Base-by-base conservation (phyloP, 2,329 filamentous ascomycete species). In the Fusarium vanettenii region DNA sequence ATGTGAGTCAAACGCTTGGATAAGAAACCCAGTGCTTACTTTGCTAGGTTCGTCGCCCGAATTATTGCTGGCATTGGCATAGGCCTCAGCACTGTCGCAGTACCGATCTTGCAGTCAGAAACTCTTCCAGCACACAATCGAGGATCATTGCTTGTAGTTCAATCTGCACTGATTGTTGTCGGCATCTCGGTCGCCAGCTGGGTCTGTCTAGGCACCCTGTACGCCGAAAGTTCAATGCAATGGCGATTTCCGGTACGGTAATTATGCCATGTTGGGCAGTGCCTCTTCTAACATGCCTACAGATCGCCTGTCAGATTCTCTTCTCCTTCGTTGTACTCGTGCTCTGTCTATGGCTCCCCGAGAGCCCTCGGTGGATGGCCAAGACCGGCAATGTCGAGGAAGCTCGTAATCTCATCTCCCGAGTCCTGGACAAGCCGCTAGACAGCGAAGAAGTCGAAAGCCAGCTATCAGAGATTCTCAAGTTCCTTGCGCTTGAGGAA, bases 171-270 rank as follows among this genome's bases (percentile, higher is more conserved):
- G 9, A 64, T 68, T 6, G 50, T 60, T 3, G 48, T 37, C 20
- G 66, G 66, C 4, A 64, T 65, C 31, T 39, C 61, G 5, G 35
- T 68, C 22, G 66, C 66, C 5, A 59, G 48, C 13, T 68, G 66
- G 66, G 60, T 68, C 13, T 68, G 66, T 16, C 35, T 68, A 5
- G 61, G 48, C 1, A 68, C 66, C 6, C 27, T 68, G 14, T 65
- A 57, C n/a, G 66, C 66, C 9, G 29, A 68, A 11, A 65, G 60
- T 10, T 68, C 66, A 43, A 64, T 68, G 66, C 66, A 68, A 18
- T 68, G 66, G 66, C 61, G 66, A 18, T 68, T 68, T 27, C 66
- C 66, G 31, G 31, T 33, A 33, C 14, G 31, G 13, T 14, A n/a
- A n/a, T n/a, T n/a, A n/a, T n/a, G n/a, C n/a, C n/a, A n/a, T n/a